Conservation (phyloP, 2,329 filamentous ascomycete genomes). For the Gliomastix tumulicola region DNA sequence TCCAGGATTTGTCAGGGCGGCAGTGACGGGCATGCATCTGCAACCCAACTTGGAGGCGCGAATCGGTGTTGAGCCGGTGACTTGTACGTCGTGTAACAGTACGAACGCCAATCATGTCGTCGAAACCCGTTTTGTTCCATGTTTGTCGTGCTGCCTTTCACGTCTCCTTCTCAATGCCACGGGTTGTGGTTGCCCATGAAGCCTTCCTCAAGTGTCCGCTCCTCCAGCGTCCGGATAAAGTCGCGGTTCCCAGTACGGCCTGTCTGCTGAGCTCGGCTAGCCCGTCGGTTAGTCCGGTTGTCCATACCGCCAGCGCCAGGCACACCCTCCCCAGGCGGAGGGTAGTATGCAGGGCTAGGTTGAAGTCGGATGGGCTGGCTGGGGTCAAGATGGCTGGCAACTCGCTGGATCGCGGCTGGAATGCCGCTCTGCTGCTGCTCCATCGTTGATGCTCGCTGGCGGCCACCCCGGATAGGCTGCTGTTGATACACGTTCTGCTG, state of each 20-base stretch:
- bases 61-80: too few species aligned
- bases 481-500: conserved; percentile 57
- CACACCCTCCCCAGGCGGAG: conserved; percentile 80
- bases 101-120: too few species aligned
- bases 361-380: conserved; percentile 90
- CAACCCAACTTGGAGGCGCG: too few species aligned
- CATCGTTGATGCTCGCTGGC: conserved; percentile 92
- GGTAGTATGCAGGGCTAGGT: conserved; percentile 95
- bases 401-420: conserved; percentile 84
- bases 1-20: too few species aligned
- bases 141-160: too few species aligned
- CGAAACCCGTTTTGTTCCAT: too few species aligned
- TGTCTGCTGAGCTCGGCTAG: conserved; percentile 62
- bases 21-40: too few species aligned
- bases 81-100: too few species aligned
- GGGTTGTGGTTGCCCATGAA: conserved; percentile 63
- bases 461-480: conserved; percentile 58
- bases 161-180: conserved; percentile 65
- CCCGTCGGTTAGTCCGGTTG: conserved; percentile 59
- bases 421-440: conserved; percentile 92
- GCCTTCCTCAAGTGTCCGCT: conserved; percentile 87
- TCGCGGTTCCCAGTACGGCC: conserved; percentile 65
- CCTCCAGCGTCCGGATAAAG: conserved; percentile 91
- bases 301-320: conserved; percentile 53
- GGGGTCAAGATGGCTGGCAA: conserved; percentile 92